Evolutionary conservation across 2,329 filamentous ascomycete species (phyloP).

Genomic region (Aspergillus hiratsukae): DNA sequence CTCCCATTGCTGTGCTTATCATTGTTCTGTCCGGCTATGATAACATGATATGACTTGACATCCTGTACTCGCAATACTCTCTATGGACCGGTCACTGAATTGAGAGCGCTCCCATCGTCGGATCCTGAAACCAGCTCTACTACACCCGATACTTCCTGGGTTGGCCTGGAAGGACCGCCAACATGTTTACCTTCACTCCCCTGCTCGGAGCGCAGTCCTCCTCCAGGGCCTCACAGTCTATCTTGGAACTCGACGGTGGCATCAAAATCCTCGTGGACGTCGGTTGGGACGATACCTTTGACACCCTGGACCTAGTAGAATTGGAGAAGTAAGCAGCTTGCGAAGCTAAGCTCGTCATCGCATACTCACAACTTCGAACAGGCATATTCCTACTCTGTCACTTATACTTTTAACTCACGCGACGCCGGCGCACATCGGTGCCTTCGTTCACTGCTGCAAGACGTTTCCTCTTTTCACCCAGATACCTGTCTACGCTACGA

Average conservation of each 20-base stretch:
- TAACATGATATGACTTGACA: constrained; percentile 7
- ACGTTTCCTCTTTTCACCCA: constrained; percentile 87
- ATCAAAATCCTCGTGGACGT: constrained; percentile 93
- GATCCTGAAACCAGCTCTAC: constrained; percentile 5
- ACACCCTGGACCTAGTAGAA: constrained; percentile 73
- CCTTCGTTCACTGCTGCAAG: constrained; percentile 95
- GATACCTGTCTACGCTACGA: constrained; percentile 91
- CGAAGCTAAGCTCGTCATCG: constrained; percentile 2
- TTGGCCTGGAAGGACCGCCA: constrained; percentile 14
- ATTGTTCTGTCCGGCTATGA: not conserved
- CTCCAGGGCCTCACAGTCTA: constrained; percentile 85
- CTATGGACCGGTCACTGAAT: not conserved
- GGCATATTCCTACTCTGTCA: constrained; percentile 86
- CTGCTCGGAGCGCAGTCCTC: constrained; percentile 86
- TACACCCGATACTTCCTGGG: constrained; percentile 6
- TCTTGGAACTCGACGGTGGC: constrained; percentile 92
- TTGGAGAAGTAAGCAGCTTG: constrained; percentile 70
- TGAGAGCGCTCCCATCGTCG: constrained; percentile 5
- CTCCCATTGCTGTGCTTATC: not conserved
- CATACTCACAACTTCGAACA: constrained; percentile 32
- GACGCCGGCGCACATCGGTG: constrained; percentile 84
- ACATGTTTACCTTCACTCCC: constrained; percentile 94
- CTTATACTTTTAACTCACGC: constrained; percentile 93
- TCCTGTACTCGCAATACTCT: not conserved
- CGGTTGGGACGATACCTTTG: constrained; percentile 92